Evolutionary conservation across 768 basidiomycete species (phyloP).

Genomic region (Leucosporidium yakuticum): DNA sequence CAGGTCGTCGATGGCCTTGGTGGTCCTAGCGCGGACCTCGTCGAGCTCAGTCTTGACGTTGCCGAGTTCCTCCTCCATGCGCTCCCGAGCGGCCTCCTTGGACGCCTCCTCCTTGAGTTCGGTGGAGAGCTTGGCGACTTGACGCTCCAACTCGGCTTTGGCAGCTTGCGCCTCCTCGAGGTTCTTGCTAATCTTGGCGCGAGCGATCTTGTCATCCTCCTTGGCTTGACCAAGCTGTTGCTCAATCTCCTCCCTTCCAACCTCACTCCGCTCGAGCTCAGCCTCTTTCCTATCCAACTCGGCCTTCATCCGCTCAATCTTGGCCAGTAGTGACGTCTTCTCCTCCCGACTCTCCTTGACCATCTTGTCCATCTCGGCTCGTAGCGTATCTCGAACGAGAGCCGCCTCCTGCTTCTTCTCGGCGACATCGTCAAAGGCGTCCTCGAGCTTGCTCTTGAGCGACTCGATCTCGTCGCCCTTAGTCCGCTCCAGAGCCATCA

Average conservation of each 20-base stretch:
- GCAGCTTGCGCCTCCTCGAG: too few relatives aligned
- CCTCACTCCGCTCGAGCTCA: constrained; percentile 11
- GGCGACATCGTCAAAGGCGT: not conserved
- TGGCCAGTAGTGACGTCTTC: not conserved
- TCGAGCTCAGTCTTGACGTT: not conserved
- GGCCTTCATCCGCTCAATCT: not conserved
- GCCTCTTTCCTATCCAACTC: not conserved
- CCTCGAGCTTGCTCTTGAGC: not conserved
- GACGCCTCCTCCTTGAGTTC: too few relatives aligned
- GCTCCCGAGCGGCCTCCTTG: not conserved
- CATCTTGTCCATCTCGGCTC: not conserved
- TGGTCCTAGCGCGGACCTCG: not conserved
- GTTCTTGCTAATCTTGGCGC: too few relatives aligned
- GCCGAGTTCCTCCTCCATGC: not conserved
- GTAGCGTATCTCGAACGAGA: not conserved
- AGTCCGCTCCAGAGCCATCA: not conserved
- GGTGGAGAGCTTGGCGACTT: too few relatives aligned
- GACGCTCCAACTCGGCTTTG: too few relatives aligned
- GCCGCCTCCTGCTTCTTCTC: not conserved
- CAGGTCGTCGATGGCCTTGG: not conserved
- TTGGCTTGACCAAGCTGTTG: not conserved
- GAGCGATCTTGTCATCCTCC: too few relatives aligned
- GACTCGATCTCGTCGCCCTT: not conserved
- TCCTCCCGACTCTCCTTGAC: not conserved
- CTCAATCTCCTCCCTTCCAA: constrained; percentile 10